These are phyloP conservation scores for Puccinia novopanici DNA, from an alignment of 1,284 basidiomycete genomes.

Conservation along the genomic window DNA sequence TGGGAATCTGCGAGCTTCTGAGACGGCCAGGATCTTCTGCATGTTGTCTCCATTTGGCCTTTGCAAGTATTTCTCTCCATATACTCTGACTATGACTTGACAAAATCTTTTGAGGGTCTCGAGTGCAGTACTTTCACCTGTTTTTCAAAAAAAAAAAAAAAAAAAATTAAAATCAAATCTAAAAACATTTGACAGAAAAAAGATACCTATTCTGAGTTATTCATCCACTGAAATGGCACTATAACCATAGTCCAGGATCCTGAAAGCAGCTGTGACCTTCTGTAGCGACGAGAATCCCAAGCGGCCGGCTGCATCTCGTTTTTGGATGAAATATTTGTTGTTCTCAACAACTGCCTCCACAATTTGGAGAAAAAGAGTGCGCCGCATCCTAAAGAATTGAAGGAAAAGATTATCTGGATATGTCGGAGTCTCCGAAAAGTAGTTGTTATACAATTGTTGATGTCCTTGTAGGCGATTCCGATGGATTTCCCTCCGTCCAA, in stretches of 20 bases:
- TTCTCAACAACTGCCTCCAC: slow-evolving; percentile 2
- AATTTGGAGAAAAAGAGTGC: background rate
- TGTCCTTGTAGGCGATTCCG: too few relatives aligned
- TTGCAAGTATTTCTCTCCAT: slow-evolving; percentile 2
- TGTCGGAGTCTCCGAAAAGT: background rate
- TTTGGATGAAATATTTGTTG: background rate
- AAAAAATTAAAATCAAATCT: too few relatives aligned
- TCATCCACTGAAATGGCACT: slow-evolving; percentile 4
- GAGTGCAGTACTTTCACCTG: slow-evolving; percentile 6
- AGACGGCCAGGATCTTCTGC: background rate
- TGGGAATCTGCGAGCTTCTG: background rate
- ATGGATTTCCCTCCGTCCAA: too few relatives aligned
- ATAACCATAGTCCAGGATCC: slow-evolving; percentile 15
- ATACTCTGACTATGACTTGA: background rate
- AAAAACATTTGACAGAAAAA: too few relatives aligned
- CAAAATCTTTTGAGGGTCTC: slow-evolving; percentile 1
- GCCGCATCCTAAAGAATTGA: background rate
- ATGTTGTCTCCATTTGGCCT: background rate
- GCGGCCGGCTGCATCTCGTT: too few relatives aligned
- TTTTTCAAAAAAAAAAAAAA: too few relatives aligned
- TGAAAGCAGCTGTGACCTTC: too few relatives aligned
- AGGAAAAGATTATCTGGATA: background rate
- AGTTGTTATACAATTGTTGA: background rate
- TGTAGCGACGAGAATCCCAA: too few relatives aligned
- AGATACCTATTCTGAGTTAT: background rate